Base-by-base conservation (phyloP, 2,329 filamentous ascomycete species). In the Sporothrix phasma region DNA sequence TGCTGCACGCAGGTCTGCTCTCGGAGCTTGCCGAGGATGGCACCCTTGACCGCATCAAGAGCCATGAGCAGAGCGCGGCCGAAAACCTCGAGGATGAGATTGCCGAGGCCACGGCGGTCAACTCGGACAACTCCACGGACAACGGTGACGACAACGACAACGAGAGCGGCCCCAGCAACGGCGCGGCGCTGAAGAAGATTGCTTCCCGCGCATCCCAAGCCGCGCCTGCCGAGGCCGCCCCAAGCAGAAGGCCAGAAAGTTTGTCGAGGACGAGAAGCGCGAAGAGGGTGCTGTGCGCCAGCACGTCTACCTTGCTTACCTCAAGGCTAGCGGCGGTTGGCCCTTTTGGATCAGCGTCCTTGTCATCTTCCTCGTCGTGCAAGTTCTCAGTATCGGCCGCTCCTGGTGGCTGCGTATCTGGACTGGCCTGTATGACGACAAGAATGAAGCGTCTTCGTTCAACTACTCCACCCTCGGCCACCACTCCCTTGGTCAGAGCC, bases 201-300 rank as follows among this genome's bases (percentile, higher is more conserved):
- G 24, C 62, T 3, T 68, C 67, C 8, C 41, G 61, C 19, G 62
- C 67, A 0, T 61, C 63, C 2, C 62, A 62, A 26, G 13, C 65
- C n/a, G 53, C 61, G 7, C 24, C 26, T 10, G 17, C 45, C 7
- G 51, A 62, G n/a, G 43, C 60, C 5, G 41, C 31, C 72, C 84
- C 45, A 78, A 78, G 58, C 84, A 83, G 19, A 74, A 75, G 5
- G 80, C 84, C 0, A 85, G 85, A 68, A 88, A 90, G 72, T 93
- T 92, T 68, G 83, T 89, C 29, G 86, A 91, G 70, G 88, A 91
- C 2, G 90, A 94, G 73, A 78, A 77, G n/a, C 82, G 86, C 64
- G 88, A 90, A 71, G 81, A 82, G 62, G 90, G 90, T 1, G 81
- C 85, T 5, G 84, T 93, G 37, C 87, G 87, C 69, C 78, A 78